These are phyloP conservation scores for Niveomyces coronatus DNA, from an alignment of 2,329 filamentous ascomycete genomes.

Conservation along the genomic window DNA sequence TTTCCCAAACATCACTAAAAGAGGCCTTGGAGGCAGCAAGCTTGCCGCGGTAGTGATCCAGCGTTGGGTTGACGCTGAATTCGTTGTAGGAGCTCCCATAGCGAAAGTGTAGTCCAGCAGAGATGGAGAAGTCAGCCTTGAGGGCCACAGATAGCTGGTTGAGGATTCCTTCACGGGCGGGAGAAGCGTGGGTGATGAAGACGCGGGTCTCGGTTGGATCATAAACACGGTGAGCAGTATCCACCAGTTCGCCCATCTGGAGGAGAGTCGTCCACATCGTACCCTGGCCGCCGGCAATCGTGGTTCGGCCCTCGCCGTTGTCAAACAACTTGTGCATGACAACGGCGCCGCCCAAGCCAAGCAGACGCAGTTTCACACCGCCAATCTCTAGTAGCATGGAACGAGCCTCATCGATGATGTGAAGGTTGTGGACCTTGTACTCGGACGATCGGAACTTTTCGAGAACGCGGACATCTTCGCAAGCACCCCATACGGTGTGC, in stretches of 20 bases:
- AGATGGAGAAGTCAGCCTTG: slow-evolving; percentile 97
- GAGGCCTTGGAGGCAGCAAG: slow-evolving; percentile 95
- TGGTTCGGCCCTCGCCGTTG: slow-evolving; percentile 94
- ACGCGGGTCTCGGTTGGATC: slow-evolving; percentile 95
- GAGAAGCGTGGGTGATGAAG: slow-evolving; percentile 94
- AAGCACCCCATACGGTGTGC: slow-evolving; percentile 98
- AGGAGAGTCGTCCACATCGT: slow-evolving; percentile 99
- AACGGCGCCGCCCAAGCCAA: slow-evolving; percentile 89
- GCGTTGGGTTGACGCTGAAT: slow-evolving; percentile 95
- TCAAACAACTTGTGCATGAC: slow-evolving; percentile 99
- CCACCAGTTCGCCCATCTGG: slow-evolving; percentile 96
- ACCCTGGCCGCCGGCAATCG: slow-evolving; percentile 93
- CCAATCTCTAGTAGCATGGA: slow-evolving; percentile 91
- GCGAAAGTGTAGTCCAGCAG: slow-evolving; percentile 92
- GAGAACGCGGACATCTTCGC: slow-evolving; percentile 92
- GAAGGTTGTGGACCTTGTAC: slow-evolving; percentile 94
- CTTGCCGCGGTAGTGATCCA: slow-evolving; percentile 98
- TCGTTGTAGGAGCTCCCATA: slow-evolving; percentile 99
- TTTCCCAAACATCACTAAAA: slow-evolving; percentile 99
- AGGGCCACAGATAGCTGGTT: slow-evolving; percentile 96
- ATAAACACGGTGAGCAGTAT: slow-evolving; percentile 96
- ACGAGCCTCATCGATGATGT: slow-evolving; percentile 97
- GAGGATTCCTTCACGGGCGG: slow-evolving; percentile 87
- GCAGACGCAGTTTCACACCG: slow-evolving; percentile 86
- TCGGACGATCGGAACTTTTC: slow-evolving; percentile 96